Percentiles rank a stretch among this genome's conserved stretches.
Conservation (phyloP, 495 filamentous ascomycete genomes). For the Aspergillus coremiiformis region DNA sequence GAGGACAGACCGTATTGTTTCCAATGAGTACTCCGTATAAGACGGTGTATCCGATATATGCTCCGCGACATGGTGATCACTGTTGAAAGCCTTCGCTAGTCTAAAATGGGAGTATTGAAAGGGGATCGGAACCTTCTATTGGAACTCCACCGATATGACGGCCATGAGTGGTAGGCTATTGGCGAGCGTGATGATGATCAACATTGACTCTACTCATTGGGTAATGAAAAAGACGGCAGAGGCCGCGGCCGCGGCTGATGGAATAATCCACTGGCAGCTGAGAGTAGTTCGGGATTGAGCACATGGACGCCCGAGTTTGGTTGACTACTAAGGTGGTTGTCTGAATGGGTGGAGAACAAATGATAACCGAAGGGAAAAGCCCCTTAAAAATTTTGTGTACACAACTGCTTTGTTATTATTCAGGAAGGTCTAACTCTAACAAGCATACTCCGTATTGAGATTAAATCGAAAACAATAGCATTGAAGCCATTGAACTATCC, state of each 20-base stretch:
- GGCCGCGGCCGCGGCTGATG: slow-evolving; percentile 4
- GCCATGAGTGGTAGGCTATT: slow-evolving; percentile 4
- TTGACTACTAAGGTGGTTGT: slow-evolving; percentile 11
- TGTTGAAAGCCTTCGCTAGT: not conserved
- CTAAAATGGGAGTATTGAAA: not conserved
- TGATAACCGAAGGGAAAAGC: not conserved
- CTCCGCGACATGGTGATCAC: not conserved
- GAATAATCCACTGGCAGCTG: too few species aligned
- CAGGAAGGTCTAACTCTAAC: not conserved
- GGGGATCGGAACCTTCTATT: not conserved
- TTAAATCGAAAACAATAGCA: not conserved
- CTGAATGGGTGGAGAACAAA: slow-evolving; percentile 13
- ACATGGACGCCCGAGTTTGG: too few species aligned
- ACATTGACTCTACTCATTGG: slow-evolving; percentile 6
- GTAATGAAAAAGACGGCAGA: not conserved
- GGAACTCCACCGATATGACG: slow-evolving; percentile 8
- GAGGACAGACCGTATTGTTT: not conserved
- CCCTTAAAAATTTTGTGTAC: not conserved
- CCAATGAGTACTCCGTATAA: not conserved
- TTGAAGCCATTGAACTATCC: not conserved
- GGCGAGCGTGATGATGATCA: slow-evolving; percentile 7
- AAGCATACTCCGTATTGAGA: too few species aligned
- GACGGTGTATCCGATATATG: not conserved
- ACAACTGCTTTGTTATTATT: not conserved
- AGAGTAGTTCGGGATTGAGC: slow-evolving; percentile 5